A percentile compares a stretch with the other conserved stretches of the same genome.
These are phyloP conservation scores for Carex pumila DNA, from an alignment of 176 grass and related monocot genomes.

Conservation along the genomic window DNA sequence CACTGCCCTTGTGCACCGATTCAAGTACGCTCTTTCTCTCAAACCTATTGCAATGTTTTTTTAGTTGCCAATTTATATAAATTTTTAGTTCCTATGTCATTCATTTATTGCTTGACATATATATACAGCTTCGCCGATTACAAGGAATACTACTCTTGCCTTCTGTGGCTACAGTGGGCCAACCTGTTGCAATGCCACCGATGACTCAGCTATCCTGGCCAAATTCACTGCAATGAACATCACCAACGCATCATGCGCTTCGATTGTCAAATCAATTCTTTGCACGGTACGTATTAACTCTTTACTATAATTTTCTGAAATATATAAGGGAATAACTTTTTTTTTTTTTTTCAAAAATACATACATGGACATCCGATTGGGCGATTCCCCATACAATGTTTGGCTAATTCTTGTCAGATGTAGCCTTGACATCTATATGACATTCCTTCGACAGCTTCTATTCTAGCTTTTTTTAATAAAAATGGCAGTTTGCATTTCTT, in stretches of 20 bases:
- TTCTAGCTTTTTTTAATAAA: neutral
- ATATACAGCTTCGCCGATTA: constrained; percentile 47
- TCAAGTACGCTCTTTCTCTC: neutral
- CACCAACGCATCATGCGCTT: constrained; percentile 49
- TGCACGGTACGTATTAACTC: constrained; percentile 41
- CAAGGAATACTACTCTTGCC: constrained; percentile 43
- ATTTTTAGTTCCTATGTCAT: neutral
- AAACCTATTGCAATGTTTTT: neutral
- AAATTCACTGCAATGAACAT: constrained; percentile 72
- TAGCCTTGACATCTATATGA: neutral
- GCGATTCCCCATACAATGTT: neutral
- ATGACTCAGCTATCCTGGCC: constrained; percentile 39
- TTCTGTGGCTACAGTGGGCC: constrained; percentile 75
- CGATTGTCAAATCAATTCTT: constrained; percentile 50
- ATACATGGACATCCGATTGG: neutral
- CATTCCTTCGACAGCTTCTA: neutral
- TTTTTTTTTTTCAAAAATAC: neutral
- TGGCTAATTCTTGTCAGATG: neutral
- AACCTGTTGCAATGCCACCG: constrained; percentile 78
- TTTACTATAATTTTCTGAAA: neutral
- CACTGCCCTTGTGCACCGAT: neutral
- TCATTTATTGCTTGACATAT: neutral
- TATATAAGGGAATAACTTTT: too few relatives aligned
- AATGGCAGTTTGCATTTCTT: neutral
- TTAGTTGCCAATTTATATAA: neutral